These are phyloP conservation scores for Macaranga tanarius DNA, from an alignment of 441 rosid species.

Conservation along the genomic window DNA sequence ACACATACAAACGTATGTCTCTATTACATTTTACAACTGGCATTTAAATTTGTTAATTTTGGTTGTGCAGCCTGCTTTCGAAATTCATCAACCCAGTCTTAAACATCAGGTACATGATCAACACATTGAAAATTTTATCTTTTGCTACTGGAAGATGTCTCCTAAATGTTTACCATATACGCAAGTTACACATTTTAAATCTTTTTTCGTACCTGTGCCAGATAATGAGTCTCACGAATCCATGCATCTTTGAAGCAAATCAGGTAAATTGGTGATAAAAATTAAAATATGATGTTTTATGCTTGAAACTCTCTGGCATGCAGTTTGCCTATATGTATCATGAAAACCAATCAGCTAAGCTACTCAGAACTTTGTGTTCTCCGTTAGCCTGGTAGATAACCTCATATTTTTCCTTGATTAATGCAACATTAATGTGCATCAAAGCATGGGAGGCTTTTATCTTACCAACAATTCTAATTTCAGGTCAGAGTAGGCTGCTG, in stretches of 20 bases:
- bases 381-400: background rate
- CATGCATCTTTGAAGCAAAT: conserved; percentile 78
- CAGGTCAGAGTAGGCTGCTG: conserved; percentile 94
- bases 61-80: conserved; percentile 74
- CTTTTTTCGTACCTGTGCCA: conserved; percentile 30
- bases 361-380: background rate
- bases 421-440: background rate
- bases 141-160: background rate
- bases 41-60: conserved; percentile 15
- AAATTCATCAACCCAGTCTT: conserved; percentile 46
- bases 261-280: conserved; percentile 43
- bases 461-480: conserved; percentile 27
- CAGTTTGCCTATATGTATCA: background rate
- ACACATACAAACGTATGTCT: background rate
- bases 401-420: background rate
- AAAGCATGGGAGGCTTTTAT: conserved; percentile 4
- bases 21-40: conserved; percentile 4
- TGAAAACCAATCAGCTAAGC: background rate
- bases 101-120: conserved; percentile 58
- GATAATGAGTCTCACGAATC: conserved; percentile 77
- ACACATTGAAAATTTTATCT: conserved; percentile 1
- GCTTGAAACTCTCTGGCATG: background rate
- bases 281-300: background rate
- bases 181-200: conserved; percentile 1
- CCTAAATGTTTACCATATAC: background rate